These are phyloP conservation scores for Wickerhamomyces sydowiorum DNA, from an alignment of 805 yeast genomes.

Conservation along the genomic window DNA sequence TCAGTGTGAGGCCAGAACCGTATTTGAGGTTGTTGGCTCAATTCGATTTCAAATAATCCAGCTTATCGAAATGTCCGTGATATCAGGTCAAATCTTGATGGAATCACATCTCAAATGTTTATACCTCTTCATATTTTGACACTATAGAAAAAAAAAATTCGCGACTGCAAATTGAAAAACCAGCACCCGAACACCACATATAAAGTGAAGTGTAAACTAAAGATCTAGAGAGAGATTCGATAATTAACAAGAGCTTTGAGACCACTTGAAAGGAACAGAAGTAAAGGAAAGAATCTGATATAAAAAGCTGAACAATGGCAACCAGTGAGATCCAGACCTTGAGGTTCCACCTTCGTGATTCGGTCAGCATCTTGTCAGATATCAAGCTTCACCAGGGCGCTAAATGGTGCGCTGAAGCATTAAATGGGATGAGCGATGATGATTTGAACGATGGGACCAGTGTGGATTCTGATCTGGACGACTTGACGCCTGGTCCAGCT, in stretches of 20 bases:
- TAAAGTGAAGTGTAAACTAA: not conserved
- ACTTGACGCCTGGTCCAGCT: not conserved
- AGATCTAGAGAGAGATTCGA: not conserved
- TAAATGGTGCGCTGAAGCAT: conserved; percentile 83
- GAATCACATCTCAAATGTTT: too few relatives aligned
- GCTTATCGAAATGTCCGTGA: too few relatives aligned
- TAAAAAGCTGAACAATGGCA: too few relatives aligned
- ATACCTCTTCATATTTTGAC: too few relatives aligned
- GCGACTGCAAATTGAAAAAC: not conserved
- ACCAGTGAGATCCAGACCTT: conserved; percentile 12
- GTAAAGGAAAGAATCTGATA: too few relatives aligned
- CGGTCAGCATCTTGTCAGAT: conserved; percentile 41
- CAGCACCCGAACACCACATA: not conserved
- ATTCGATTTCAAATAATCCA: too few relatives aligned
- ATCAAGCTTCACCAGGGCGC: conserved; percentile 65
- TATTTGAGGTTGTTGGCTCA: too few relatives aligned
- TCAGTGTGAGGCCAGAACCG: too few relatives aligned
- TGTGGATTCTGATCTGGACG: conserved; percentile 16
- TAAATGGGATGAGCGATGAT: conserved; percentile 44
- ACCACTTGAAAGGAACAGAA: not conserved
- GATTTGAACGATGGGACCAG: conserved; percentile 11
- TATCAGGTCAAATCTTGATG: too few relatives aligned
- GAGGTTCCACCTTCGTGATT: conserved; percentile 27
- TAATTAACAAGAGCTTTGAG: too few relatives aligned
- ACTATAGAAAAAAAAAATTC: not conserved